A percentile compares a stretch with the other conserved stretches of the same genome.
phyloP scores from a whole-genome alignment of 1,284 basidiomycete species.

The Exsudoporus floridanus region DNA sequence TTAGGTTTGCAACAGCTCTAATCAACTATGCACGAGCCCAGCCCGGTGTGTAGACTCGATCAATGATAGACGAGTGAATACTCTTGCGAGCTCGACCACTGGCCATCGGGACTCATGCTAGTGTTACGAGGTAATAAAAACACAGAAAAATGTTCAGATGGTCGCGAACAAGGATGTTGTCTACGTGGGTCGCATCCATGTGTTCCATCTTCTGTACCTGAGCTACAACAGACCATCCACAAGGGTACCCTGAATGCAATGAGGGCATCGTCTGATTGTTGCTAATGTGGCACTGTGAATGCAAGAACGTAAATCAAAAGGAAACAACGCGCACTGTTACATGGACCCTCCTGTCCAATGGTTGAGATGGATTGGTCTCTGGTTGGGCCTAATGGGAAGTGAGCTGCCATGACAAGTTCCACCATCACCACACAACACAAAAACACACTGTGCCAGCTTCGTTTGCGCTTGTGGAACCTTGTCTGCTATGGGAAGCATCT shows the following conservation, averaged over 20 bases:
- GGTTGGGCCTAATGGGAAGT: not conserved
- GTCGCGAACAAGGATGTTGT: too few species aligned
- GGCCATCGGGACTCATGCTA: too few species aligned
- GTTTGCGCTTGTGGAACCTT: not conserved
- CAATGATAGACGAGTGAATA: too few species aligned
- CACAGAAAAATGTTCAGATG: too few species aligned
- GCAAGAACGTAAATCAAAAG: not conserved
- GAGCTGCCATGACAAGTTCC: not conserved
- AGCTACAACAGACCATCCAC: not conserved
- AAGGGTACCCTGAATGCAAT: not conserved
- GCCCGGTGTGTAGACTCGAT: too few species aligned
- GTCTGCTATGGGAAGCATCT: not conserved
- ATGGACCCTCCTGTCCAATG: accelerated
- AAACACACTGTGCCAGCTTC: not conserved
- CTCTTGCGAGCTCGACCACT: too few species aligned
- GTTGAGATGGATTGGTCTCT: not conserved
- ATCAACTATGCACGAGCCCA: too few species aligned
- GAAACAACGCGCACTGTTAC: not conserved
- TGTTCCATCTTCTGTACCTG: not conserved
- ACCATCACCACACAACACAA: too few species aligned
- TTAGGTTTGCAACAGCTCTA: too few species aligned
- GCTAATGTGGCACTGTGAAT: not conserved
- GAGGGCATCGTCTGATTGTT: not conserved
- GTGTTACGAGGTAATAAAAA: too few species aligned
- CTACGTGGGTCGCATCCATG: not conserved